Percentiles rank a stretch among this genome's conserved stretches.
Evolutionary conservation across 73 alveolate species (phyloP).

Genomic region (Paramecium primaurelia): DNA sequence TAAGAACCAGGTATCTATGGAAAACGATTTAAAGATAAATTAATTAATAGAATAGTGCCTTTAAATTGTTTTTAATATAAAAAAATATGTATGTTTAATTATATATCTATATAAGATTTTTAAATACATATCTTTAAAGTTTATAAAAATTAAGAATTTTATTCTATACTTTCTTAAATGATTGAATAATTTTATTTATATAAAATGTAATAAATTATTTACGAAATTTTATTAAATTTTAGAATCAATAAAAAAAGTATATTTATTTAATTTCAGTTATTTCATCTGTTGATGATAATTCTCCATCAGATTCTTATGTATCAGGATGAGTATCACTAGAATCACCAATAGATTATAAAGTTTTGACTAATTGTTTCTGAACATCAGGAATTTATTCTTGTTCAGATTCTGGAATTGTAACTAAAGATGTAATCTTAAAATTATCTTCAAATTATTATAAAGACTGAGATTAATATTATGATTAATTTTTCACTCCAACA

Average conservation of each 20-base stretch:
- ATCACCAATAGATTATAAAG: neutral
- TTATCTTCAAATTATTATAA: neutral
- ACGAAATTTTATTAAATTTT: too few relatives aligned
- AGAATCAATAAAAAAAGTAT: neutral
- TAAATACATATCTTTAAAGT: too few relatives aligned
- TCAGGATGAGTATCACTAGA: neutral
- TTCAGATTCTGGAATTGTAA: neutral
- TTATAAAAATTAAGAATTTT: too few relatives aligned
- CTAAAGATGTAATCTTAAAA: neutral
- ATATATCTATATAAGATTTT: too few relatives aligned
- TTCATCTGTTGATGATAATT: neutral
- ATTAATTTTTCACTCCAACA: neutral
- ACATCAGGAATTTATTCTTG: neutral
- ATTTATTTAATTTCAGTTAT: neutral
- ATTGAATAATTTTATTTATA: too few relatives aligned
- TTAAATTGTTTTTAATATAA: too few relatives aligned
- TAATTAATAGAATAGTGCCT: slow-evolving; percentile 28
- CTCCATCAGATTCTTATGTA: neutral
- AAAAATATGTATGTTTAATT: too few relatives aligned
- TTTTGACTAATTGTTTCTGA: neutral
- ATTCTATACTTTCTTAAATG: too few relatives aligned
- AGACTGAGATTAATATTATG: neutral
- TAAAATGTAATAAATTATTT: too few relatives aligned
- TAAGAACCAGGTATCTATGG: slow-evolving; percentile 67
- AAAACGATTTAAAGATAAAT: slow-evolving; percentile 47